A percentile compares a stretch with the other conserved stretches of the same genome.
phyloP scores from a whole-genome alignment of 2,329 filamentous ascomycete genomes.

The Aspergillus jensenii region DNA sequence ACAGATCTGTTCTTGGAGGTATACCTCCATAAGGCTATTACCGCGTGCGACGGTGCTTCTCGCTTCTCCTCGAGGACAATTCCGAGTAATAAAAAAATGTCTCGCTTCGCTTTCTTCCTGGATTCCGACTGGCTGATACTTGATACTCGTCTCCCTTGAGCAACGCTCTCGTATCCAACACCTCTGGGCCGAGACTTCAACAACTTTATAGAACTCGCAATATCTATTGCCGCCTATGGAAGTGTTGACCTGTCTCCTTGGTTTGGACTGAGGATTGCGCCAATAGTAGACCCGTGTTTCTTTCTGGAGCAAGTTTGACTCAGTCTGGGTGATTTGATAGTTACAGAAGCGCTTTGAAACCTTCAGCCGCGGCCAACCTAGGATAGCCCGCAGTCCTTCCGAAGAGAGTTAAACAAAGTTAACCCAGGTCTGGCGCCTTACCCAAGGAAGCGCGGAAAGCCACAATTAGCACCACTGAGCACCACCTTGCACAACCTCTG shows the following conservation, averaged over 20 bases:
- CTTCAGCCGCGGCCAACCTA: neutral
- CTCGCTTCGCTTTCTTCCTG: neutral
- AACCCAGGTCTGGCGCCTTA: slow-evolving; percentile 3
- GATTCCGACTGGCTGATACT: neutral
- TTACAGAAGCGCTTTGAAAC: neutral
- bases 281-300: neutral
- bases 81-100: neutral
- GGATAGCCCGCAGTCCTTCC: slow-evolving; percentile 8
- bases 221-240: neutral
- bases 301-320: neutral
- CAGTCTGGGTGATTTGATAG: neutral
- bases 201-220: neutral
- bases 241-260: neutral
- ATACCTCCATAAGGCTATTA: slow-evolving; percentile 1
- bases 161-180: neutral
- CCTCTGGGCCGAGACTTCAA: neutral
- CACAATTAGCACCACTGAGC: neutral
- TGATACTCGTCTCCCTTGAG: neutral
- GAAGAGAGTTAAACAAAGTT: neutral
- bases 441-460: slow-evolving; percentile 5
- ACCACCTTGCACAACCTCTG: slow-evolving; percentile 3
- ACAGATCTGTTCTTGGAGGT: slow-evolving; percentile 7
- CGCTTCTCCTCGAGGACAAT: neutral
- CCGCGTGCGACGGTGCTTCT: neutral
- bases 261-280: neutral